Percentiles rank a stretch among this genome's conserved stretches.
These are phyloP conservation scores for Sphagnum magellanicum DNA, from an alignment of 228 moss, liverwort and hornwort genomes.

Conservation along the genomic window DNA sequence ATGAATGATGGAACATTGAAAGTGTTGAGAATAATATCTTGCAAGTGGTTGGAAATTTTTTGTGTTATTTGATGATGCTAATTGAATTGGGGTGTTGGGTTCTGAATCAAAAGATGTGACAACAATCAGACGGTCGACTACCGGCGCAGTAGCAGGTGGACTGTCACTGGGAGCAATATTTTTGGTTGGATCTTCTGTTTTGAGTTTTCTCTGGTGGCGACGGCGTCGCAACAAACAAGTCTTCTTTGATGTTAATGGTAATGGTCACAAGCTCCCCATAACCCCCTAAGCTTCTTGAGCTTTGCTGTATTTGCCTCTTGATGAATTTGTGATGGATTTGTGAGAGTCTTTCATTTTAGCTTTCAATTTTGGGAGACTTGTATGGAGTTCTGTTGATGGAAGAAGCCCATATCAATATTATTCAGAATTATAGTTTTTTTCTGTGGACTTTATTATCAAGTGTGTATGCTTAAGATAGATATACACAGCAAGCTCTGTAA, in stretches of 20 bases:
- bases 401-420: background rate
- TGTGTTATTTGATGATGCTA: too few relatives aligned
- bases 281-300: background rate
- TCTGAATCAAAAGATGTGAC: background rate
- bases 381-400: background rate
- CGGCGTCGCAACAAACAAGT: constrained; percentile 21
- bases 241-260: constrained; percentile 41
- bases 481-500: too few relatives aligned
- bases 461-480: too few relatives aligned
- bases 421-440: background rate
- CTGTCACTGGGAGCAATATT: constrained; percentile 33
- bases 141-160: constrained; percentile 29
- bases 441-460: too few relatives aligned
- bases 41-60: too few relatives aligned
- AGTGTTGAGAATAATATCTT: too few relatives aligned
- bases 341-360: background rate
- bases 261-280: background rate
- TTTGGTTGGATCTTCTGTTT: constrained; percentile 25
- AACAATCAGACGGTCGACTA: constrained; percentile 11
- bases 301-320: background rate
- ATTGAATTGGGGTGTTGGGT: too few relatives aligned
- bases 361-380: background rate
- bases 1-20: too few relatives aligned
- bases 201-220: constrained; percentile 35
- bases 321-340: too few relatives aligned